phyloP scores from a whole-genome alignment of 371 early-diverging fungal genomes.

The Batrachochytrium dendrobatidis region DNA sequence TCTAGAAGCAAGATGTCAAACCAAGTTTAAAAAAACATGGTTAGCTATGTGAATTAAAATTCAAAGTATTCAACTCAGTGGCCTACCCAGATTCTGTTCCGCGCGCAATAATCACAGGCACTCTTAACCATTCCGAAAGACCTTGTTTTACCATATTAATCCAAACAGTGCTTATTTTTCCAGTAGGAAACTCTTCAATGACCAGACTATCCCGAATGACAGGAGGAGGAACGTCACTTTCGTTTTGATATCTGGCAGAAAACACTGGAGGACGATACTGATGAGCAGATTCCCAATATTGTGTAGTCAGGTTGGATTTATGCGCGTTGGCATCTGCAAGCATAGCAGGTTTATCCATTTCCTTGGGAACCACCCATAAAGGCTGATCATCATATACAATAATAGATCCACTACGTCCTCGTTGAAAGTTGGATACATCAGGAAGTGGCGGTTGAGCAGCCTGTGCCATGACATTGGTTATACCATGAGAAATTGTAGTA shows the following conservation, averaged over 20 bases:
- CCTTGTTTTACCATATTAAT: slow-evolving; percentile 70
- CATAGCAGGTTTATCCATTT: slow-evolving; percentile 5
- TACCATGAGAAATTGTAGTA: not conserved
- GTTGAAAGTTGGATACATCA: too few relatives aligned
- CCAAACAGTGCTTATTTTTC: slow-evolving; percentile 59
- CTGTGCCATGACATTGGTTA: not conserved
- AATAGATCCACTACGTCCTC: slow-evolving; percentile 50
- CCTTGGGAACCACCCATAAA: slow-evolving; percentile 15
- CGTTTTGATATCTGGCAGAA: slow-evolving; percentile 37
- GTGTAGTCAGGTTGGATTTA: slow-evolving; percentile 11
- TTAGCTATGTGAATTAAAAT: not conserved
- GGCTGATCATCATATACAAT: slow-evolving; percentile 58
- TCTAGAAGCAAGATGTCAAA: not conserved
- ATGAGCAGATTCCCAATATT: slow-evolving; percentile 45
- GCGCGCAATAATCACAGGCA: slow-evolving; percentile 62
- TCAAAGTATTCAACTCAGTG: not conserved
- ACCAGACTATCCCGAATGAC: slow-evolving; percentile 52
- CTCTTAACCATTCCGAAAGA: slow-evolving; percentile 56
- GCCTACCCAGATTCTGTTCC: slow-evolving; percentile 51
- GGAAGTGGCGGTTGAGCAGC: too few relatives aligned
- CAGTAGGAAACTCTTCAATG: slow-evolving; percentile 58
- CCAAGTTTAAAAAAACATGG: not conserved
- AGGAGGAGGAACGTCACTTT: slow-evolving; percentile 62
- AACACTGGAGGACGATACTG: slow-evolving; percentile 55
- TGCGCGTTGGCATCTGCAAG: not conserved